Evolutionary conservation across 2,329 filamentous ascomycete genomes (phyloP).

Genomic region (Alternaria solani): DNA sequence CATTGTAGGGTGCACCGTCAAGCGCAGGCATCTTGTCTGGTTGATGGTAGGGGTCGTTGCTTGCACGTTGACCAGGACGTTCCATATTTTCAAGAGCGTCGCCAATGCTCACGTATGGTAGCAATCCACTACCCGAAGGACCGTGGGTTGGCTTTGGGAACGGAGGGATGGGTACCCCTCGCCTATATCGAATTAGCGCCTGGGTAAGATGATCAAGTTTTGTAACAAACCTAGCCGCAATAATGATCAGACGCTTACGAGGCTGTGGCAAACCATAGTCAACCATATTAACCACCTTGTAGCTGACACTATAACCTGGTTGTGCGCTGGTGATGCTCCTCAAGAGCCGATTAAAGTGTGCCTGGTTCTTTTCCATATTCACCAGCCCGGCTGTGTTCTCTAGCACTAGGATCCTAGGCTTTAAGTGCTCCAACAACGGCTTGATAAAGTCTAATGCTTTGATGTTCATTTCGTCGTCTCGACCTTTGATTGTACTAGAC

Average conservation of each 20-base stretch:
- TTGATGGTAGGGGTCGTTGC: slow-evolving; percentile 29
- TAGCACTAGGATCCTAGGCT: no score
- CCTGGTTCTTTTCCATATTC: no score
- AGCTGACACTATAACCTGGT: slow-evolving; percentile 38
- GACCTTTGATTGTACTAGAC: slow-evolving; percentile 20
- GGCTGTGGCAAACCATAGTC: slow-evolving; percentile 35
- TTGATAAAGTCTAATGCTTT: no score
- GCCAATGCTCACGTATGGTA: slow-evolving; percentile 25
- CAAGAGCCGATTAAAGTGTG: no score
- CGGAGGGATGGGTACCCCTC: slow-evolving; percentile 36
- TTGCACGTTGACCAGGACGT: background rate
- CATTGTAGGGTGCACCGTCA: background rate
- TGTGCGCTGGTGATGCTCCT: slow-evolving; percentile 11
- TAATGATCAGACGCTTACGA: slow-evolving; percentile 37
- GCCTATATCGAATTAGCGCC: background rate
- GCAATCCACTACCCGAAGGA: slow-evolving; percentile 27
- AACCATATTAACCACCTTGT: slow-evolving; percentile 27
- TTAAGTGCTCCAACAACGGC: no score
- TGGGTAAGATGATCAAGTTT: background rate
- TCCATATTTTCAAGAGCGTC: slow-evolving; percentile 31
- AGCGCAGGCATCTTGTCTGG: background rate
- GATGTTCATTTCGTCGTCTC: slow-evolving; percentile 32
- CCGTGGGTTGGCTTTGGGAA: slow-evolving; percentile 42
- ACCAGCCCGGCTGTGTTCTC: no score
- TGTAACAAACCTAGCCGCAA: slow-evolving; percentile 33